Percentiles rank a stretch among this genome's conserved stretches.
phyloP scores from a whole-genome alignment of 805 yeast genomes.

The Pichia cabralensis region DNA sequence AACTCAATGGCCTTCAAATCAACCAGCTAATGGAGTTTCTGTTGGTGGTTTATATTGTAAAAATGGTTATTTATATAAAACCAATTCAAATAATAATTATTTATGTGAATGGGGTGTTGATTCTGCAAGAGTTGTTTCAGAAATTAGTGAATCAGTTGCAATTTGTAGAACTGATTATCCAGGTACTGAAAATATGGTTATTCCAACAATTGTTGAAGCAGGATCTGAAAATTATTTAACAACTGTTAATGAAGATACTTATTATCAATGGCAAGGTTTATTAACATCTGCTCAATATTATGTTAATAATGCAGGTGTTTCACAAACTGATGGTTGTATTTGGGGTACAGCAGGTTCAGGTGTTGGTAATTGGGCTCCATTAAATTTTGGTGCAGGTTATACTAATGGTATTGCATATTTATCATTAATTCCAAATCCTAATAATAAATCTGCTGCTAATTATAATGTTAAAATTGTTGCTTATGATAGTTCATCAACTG shows the following conservation, averaged over 20 bases:
- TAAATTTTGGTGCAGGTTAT: conserved; percentile 88
- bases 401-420: conserved; percentile 65
- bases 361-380: conserved; percentile 97
- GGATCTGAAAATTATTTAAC: conserved; percentile 61
- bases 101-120: conserved; percentile 84
- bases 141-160: conserved; percentile 61
- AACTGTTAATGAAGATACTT: conserved; percentile 67
- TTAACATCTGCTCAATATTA: conserved; percentile 92
- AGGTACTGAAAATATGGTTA: conserved; percentile 97
- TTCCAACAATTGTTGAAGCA: conserved; percentile 75
- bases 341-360: conserved; percentile 81
- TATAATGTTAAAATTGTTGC: conserved; percentile 38
- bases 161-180: conserved; percentile 98
- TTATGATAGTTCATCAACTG: conserved; percentile 26
- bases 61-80: conserved; percentile 72
- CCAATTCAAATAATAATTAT: conserved; percentile 55
- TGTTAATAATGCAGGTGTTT: conserved; percentile 93
- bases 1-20: conserved; percentile 91
- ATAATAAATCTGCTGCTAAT: conserved; percentile 57
- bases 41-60: conserved; percentile 90
- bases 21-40: conserved; percentile 83
- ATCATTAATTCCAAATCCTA: conserved; percentile 92
- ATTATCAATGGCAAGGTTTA: conserved; percentile 76
- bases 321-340: conserved; percentile 81
- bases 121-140: conserved; percentile 57